Evolutionary conservation across 2,329 filamentous ascomycete genomes (phyloP), one percentile per base, ranked within the genome.

Genomic region (Aureobasidium sp.): DNA sequence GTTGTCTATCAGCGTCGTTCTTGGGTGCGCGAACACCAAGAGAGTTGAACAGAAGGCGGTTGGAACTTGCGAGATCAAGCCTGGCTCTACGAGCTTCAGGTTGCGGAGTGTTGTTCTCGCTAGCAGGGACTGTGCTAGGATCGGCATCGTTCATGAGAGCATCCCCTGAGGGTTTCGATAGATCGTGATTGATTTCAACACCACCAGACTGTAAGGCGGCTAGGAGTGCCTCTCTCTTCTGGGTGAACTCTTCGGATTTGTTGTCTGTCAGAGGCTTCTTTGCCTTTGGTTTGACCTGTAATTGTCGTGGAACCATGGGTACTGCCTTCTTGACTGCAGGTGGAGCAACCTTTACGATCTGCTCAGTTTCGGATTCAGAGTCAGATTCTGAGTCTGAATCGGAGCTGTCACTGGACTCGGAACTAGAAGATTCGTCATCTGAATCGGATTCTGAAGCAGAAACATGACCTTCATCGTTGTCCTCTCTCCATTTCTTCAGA

Each of bases 41-140:
- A 7, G 88, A 86, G 10, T 86, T 85, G 67, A 91, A 90, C 0
- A 93, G 72, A 62, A 92, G 77, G 65, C 89, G 82, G 59, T 84
- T 81, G 2, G 85, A 84, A 57, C 86, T 85, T 16, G 79, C 82
- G 34, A 90, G 61, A 67, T 86, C 81, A 36, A 86, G 71, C 21
- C 70, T 74, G 3, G 74, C 74, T 49, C 77, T 75, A 61, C 76
- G 74, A 36, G 64, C 39, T 50, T 50, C 50, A 25, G 63, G 41
- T 39, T 62, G 61, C 1, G 68, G 64, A 14, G 48, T 34, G 27
- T 13, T 48, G 49, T 9, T 41, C 5, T 27, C 21, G 49, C 13
- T 36, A 3, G 34, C 21, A 32, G 32, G n/a, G 21, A 51, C 16
- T n/a, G 34, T 51, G 34, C 21, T 39, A 21, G 34, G 49, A n/a